Evolutionary conservation across 352 stramenopile species (phyloP), one percentile per base, ranked within the genome.

Genomic region (Pythium rhizo-oryzae): DNA sequence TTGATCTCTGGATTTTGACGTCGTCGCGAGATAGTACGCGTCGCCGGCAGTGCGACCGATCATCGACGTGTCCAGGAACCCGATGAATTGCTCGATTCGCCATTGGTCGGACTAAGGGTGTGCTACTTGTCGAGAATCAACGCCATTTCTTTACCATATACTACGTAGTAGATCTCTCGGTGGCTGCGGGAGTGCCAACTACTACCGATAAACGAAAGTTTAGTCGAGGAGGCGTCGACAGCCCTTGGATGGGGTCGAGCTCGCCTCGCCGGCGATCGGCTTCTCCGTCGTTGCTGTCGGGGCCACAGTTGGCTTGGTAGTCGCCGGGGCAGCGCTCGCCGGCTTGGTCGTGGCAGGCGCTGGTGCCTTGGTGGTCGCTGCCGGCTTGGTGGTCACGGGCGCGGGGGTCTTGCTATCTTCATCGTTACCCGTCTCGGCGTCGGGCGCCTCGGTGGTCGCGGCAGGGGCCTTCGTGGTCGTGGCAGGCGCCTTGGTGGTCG

Each of bases 141-240:
- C 28, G 6, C 6, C 6, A 33, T 33, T 33, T 6, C 3, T 33
- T 33, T 33, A 33, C 28, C 28, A 33, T 33, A 33, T 33, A n/a
- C n/a, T n/a, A n/a, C n/a, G n/a, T n/a, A n/a, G n/a, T n/a, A 33
- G 6, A 33, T 6, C 6, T 33, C 28, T 33, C 28, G 28, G 28
- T 33, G 28, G 6, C 28, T n/a, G n/a, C n/a, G n/a, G n/a, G n/a
- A n/a, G n/a, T n/a, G n/a, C n/a, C n/a, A n/a, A 33, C 28, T 7
- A 6, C 28, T 33, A 33, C 28, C 28, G 28, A 33, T 33, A 33
- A 2, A 6, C 28, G 6, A 33, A 33, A 33, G 6, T 6, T 41
- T 64, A 70, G 41, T 70, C 63, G 47, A 56, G 37, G 12, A 59
- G 63, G 33, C 63, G 63, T 24, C 37, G 25, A 55, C 63, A 70